Base-by-base conservation (phyloP, 2,329 filamentous ascomycete genomes). In the Thelonectria discophora region DNA sequence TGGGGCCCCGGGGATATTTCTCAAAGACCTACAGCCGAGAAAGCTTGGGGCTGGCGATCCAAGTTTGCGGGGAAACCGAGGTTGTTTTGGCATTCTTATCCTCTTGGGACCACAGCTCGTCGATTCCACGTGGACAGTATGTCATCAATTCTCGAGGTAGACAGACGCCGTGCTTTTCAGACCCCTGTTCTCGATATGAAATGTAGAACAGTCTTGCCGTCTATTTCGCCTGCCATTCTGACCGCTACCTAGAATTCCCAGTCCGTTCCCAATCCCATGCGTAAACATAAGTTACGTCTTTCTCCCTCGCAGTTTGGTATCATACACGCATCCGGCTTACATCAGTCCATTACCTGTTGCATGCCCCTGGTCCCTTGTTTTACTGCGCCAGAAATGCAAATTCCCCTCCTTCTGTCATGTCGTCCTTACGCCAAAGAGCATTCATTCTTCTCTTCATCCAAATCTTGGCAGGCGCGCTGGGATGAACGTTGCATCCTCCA, bases 391-490 rank as follows among this genome's bases (percentile, higher is more conserved):
- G 27, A 60, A 56, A 60, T 56, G 58, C 58, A 56, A 32, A 37
- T 58, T 52, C 24, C 21, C 43, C 42, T 39, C 42, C 21, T 17
- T 50, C 49, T 18, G 24, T 30, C 17, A 48, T 27, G 43, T 13
- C 42, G 59, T n/a, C 40, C 37, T 30, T 24, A 7, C 18, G 34
- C 39, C 18, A 15, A 24, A 17, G 27, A 34, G 40, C 24, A 24
- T 50, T 48, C 34, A 47, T 24, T 47, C 21, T 39, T 39, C 18
- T 42, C 20, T 30, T 30, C 63, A 85, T 65, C 77, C 76, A 76
- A 89, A 86, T 55, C 81, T 80, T 39, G 87, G 87, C 61, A 89
- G 73, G 60, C 86, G 79, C 37, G 87, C 87, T 4, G 86, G 86
- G 20, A 88, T 78, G 66, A 89, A 89, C 2, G 75, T 75, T 18